phyloP scores from a whole-genome alignment of 1,284 basidiomycete species.

The Mycosarcoma mackinlayi region DNA sequence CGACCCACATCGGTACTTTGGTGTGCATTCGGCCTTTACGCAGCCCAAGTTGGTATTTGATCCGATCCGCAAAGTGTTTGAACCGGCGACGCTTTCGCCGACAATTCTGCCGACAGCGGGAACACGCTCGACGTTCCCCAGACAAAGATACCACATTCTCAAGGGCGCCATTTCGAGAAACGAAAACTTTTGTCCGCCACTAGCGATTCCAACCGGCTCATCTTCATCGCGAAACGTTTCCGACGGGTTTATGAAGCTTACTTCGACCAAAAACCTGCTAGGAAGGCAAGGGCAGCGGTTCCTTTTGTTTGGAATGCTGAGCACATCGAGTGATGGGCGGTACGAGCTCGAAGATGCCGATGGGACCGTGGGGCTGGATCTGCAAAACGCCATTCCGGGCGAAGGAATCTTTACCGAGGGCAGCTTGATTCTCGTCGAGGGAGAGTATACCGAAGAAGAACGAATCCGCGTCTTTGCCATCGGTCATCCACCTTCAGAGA shows the following conservation, averaged over 20 bases:
- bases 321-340: slow-evolving; percentile 87
- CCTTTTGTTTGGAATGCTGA: slow-evolving; percentile 91
- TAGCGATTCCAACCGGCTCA: slow-evolving; percentile 41
- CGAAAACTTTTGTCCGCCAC: slow-evolving; percentile 65
- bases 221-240: slow-evolving; percentile 17
- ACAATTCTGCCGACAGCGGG: slow-evolving; percentile 52
- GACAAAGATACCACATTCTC: slow-evolving; percentile 59
- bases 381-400: slow-evolving; percentile 83
- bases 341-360: slow-evolving; percentile 94
- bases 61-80: slow-evolving; percentile 82
- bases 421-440: slow-evolving; percentile 92
- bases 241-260: slow-evolving; percentile 73
- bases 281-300: slow-evolving; percentile 91
- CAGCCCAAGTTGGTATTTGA: slow-evolving; percentile 95
- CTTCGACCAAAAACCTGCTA: slow-evolving; percentile 93
- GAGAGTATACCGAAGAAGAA: slow-evolving; percentile 92
- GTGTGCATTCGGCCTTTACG: slow-evolving; percentile 87
- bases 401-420: slow-evolving; percentile 98
- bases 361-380: slow-evolving; percentile 87
- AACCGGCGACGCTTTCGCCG: slow-evolving; percentile 63
- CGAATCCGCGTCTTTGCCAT: slow-evolving; percentile 89
- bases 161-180: slow-evolving; percentile 61
- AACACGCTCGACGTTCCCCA: slow-evolving; percentile 44
- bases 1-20: slow-evolving; percentile 85
- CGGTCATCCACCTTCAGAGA: slow-evolving; percentile 83